Evolutionary conservation across 345 rosid species (phyloP).

Genomic region (Rhizophora apiculata): DNA sequence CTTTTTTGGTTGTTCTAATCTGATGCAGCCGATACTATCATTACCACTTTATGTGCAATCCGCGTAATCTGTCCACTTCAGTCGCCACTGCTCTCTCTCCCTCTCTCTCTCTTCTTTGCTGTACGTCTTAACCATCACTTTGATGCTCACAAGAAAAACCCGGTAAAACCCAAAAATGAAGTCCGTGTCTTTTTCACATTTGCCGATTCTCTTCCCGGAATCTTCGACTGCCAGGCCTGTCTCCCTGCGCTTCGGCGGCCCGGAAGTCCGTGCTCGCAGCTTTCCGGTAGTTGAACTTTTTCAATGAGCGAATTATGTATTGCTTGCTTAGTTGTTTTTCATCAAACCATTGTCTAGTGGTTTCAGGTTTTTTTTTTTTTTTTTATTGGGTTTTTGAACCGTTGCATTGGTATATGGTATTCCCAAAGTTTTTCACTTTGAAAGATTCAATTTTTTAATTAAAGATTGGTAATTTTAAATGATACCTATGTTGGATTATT

Average conservation of each 20-base stretch:
- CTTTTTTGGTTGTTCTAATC: background rate
- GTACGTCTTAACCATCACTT: background rate
- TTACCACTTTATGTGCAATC: background rate
- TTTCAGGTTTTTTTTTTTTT: too few species aligned
- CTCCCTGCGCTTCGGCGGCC: conserved; percentile 1
- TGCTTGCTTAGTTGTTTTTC: background rate
- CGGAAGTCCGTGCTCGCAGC: conserved; percentile 4
- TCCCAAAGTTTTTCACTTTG: too few species aligned
- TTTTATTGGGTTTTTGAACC: too few species aligned
- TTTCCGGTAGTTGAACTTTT: conserved; percentile 19
- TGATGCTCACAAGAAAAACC: background rate
- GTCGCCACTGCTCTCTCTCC: too few species aligned
- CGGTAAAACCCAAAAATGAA: conserved; percentile 1
- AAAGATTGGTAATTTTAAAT: too few species aligned
- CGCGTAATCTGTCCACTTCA: too few species aligned
- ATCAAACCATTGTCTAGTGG: too few species aligned
- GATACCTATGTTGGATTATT: too few species aligned
- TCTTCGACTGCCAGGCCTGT: conserved; percentile 8
- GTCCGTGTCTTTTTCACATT: conserved; percentile 28
- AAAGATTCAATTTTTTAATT: too few species aligned
- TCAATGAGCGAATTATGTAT: background rate
- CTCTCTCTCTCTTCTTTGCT: background rate
- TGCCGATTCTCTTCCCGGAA: conserved; percentile 17
- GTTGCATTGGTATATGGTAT: too few species aligned
- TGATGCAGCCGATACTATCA: background rate